Conservation (phyloP, 108 stramenopile genomes). For the Aureococcus anophagefferens region DNA sequence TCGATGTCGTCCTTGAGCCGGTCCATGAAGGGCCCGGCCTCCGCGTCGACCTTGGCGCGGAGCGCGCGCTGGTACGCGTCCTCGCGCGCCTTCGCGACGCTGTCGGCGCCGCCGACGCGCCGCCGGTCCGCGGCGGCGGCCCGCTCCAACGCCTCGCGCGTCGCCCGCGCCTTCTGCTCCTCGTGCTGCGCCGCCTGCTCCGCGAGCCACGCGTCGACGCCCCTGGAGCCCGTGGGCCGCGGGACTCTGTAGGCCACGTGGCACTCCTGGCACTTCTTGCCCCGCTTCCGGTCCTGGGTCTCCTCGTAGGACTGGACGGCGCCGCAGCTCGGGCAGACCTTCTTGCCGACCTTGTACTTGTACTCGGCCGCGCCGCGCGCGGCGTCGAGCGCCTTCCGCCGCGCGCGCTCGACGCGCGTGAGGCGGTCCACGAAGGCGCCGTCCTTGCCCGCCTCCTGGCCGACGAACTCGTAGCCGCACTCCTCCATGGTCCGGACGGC, state of each 20-base stretch:
- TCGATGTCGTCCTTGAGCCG: background rate
- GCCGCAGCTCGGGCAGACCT: constrained; percentile 8
- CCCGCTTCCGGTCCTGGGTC: background rate
- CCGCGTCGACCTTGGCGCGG: background rate
- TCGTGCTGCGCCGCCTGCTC: background rate
- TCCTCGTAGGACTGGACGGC: constrained; percentile 6
- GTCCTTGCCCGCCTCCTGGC: background rate
- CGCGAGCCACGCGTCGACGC: background rate
- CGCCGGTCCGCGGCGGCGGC: no score
- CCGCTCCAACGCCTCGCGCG: no score
- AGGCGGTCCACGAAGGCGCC: background rate
- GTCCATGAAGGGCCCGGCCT: background rate
- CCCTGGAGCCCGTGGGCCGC: background rate
- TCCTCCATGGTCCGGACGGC: background rate
- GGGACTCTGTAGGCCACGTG: background rate
- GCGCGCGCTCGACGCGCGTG: background rate
- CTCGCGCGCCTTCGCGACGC: background rate
- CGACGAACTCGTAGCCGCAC: background rate
- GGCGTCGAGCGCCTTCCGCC: background rate
- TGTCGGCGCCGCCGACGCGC: no score
- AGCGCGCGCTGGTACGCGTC: background rate
- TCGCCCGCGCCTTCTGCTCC: no score
- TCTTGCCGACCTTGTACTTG: background rate
- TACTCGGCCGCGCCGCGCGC: background rate
- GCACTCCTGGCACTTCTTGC: constrained; percentile 3